These are phyloP conservation scores for Lactarius indigo DNA, from an alignment of 768 basidiomycete species.

Conservation along the genomic window DNA sequence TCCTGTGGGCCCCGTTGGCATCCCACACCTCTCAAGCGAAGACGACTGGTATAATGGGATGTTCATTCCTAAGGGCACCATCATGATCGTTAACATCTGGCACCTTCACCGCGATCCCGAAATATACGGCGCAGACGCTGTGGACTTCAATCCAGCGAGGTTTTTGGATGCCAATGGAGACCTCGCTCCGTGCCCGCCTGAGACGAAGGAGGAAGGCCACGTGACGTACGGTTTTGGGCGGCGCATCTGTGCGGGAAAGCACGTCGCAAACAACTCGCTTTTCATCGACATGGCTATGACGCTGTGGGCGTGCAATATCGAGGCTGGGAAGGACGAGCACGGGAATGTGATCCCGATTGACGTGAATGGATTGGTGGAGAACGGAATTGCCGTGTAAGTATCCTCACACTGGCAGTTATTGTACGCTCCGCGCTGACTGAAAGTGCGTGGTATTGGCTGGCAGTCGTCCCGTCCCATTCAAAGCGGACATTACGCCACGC, in stretches of 20 bases:
- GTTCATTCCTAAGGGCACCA: slow-evolving; percentile 36
- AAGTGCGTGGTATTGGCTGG: background rate
- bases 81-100: slow-evolving; percentile 33
- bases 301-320: slow-evolving; percentile 29
- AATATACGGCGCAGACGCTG: slow-evolving; percentile 28
- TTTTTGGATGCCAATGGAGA: slow-evolving; percentile 28
- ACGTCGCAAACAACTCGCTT: slow-evolving; percentile 28
- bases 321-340: background rate
- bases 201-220: slow-evolving; percentile 31
- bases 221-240: slow-evolving; percentile 31
- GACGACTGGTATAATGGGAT: slow-evolving; percentile 32
- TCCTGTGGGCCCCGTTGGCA: slow-evolving; percentile 1
- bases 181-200: slow-evolving; percentile 14
- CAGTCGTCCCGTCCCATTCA: slow-evolving; percentile 18
- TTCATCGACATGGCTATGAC: slow-evolving; percentile 34
- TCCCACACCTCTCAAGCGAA: slow-evolving; percentile 23
- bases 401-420: background rate
- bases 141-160: slow-evolving; percentile 28
- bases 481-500: background rate
- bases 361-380: background rate
- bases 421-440: background rate
- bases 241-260: slow-evolving; percentile 7
- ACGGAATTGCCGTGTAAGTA: slow-evolving; percentile 4
- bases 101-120: slow-evolving; percentile 29
- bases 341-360: slow-evolving; percentile 10